Percentiles rank a stretch among this genome's conserved stretches.
phyloP scores from a whole-genome alignment of 345 rosid genomes.

The Erodium maritimum region DNA sequence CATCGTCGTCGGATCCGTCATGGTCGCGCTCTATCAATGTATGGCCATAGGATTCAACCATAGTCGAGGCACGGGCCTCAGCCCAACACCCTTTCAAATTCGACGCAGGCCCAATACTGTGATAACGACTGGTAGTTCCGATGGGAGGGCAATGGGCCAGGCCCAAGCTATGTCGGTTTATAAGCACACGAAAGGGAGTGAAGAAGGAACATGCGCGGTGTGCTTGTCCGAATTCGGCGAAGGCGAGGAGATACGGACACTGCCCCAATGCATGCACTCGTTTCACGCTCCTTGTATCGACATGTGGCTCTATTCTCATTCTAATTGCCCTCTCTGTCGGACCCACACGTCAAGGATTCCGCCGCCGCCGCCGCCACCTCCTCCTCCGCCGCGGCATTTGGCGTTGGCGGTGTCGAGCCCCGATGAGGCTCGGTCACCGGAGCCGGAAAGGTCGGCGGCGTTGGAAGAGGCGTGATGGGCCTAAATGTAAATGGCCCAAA shows the following conservation, averaged over 20 bases:
- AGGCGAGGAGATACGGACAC: conserved; percentile 15
- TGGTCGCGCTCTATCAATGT: not conserved
- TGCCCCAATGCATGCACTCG: conserved; percentile 25
- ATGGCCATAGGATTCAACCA: not conserved
- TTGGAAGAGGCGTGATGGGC: too few relatives aligned
- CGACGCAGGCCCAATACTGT: not conserved
- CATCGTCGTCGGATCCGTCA: not conserved
- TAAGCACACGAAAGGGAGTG: not conserved
- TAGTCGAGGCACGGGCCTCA: not conserved
- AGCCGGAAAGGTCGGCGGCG: too few relatives aligned
- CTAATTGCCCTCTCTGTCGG: conserved; percentile 17
- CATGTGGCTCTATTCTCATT: conserved; percentile 28
- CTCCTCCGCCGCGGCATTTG: conserved; percentile 8
- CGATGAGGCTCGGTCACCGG: too few relatives aligned
- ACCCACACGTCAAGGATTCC: not conserved
- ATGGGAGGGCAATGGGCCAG: not conserved
- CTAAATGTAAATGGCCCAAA: too few relatives aligned
- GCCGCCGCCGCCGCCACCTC: not conserved
- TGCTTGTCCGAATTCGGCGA: conserved; percentile 25
- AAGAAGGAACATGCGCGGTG: conserved; percentile 12
- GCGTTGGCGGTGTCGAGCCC: too few relatives aligned
- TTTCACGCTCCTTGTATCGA: conserved; percentile 25
- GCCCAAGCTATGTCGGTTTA: not conserved
- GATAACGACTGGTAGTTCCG: not conserved
- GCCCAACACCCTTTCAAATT: too few relatives aligned